Percentiles rank a stretch among this genome's conserved stretches.
phyloP scores from a whole-genome alignment of 352 stramenopile genomes.

The Pythium biforme region DNA sequence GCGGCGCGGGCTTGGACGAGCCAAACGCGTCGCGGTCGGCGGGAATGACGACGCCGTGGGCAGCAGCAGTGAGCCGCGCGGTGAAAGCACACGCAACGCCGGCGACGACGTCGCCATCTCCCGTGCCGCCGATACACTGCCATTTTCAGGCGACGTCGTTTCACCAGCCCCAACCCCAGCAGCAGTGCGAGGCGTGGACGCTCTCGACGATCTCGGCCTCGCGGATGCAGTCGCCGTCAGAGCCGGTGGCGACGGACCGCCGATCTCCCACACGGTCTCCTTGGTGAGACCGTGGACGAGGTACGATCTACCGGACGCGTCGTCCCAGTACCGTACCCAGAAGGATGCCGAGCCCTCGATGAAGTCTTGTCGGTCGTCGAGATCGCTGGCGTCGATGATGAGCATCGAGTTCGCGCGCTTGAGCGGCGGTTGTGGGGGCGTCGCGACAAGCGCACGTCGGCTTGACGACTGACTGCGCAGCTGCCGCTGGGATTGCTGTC shows the following conservation, averaged over 20 bases:
- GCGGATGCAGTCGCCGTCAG: neutral
- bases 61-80: neutral
- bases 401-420: constrained; percentile 23
- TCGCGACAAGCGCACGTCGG: neutral
- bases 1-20: neutral
- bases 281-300: constrained; percentile 68
- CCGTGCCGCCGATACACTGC: neutral
- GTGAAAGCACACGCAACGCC: neutral
- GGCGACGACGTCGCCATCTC: neutral
- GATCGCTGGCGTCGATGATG: constrained; percentile 23
- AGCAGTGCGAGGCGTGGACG: neutral
- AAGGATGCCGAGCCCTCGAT: constrained; percentile 6
- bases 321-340: constrained; percentile 70
- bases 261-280: constrained; percentile 74
- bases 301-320: constrained; percentile 46
- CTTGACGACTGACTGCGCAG: constrained; percentile 14
- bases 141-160: constrained; percentile 2
- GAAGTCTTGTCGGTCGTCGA: constrained; percentile 10
- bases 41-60: constrained; percentile 6
- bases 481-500: neutral
- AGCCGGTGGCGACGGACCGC: neutral
- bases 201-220: neutral
- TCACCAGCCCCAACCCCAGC: neutral
- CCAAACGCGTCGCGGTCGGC: neutral
- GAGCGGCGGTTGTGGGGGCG: constrained; percentile 9